phyloP scores from a whole-genome alignment of 2,329 filamentous ascomycete species.

The Ascocoryne sarcoides region DNA sequence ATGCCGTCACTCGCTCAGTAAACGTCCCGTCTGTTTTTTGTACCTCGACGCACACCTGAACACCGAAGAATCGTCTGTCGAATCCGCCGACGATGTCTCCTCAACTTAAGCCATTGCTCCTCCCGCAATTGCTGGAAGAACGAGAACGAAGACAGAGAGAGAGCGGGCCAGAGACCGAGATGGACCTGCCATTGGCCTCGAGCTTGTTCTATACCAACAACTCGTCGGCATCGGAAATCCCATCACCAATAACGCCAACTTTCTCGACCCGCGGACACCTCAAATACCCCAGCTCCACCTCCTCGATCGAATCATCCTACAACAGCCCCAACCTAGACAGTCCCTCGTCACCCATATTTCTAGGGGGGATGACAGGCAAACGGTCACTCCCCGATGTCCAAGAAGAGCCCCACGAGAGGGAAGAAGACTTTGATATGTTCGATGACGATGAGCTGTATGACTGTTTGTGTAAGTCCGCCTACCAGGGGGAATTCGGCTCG shows the following conservation, averaged over 20 bases:
- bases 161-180: slow-evolving; percentile 24
- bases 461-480: slow-evolving; percentile 61
- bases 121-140: slow-evolving; percentile 46
- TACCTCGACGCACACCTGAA: not conserved
- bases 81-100: slow-evolving; percentile 24
- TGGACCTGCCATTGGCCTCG: slow-evolving; percentile 24
- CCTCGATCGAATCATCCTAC: slow-evolving; percentile 58
- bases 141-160: slow-evolving; percentile 39
- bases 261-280: slow-evolving; percentile 53
- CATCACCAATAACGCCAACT: slow-evolving; percentile 62
- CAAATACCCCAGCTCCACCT: slow-evolving; percentile 65
- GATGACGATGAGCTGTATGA: slow-evolving; percentile 47
- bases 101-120: slow-evolving; percentile 43
- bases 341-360: slow-evolving; percentile 49
- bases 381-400: slow-evolving; percentile 70
- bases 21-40: not conserved
- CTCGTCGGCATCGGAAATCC: slow-evolving; percentile 56
- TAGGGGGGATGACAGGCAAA: slow-evolving; percentile 49
- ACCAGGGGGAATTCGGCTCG: slow-evolving; percentile 1
- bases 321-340: slow-evolving; percentile 40
- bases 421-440: slow-evolving; percentile 46
- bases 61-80: not conserved
- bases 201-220: slow-evolving; percentile 21
- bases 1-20: slow-evolving; percentile 18
- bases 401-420: slow-evolving; percentile 69